Evolutionary conservation across 2,329 filamentous ascomycete species (phyloP).

Genomic region (Colletotrichum limetticola): DNA sequence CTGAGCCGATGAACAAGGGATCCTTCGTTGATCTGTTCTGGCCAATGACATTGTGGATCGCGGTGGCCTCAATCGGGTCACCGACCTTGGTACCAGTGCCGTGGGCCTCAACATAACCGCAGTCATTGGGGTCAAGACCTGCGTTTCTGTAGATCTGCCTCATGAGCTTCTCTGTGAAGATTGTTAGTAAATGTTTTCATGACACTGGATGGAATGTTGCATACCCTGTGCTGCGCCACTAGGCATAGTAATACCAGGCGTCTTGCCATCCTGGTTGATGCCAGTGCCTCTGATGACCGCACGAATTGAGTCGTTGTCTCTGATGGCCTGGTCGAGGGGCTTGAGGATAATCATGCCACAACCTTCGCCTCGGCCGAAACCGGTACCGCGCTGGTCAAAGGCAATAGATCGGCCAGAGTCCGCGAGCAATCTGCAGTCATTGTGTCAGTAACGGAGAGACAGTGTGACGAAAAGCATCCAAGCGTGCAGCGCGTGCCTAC

Average conservation of each 20-base stretch:
- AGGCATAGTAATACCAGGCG: conserved; percentile 67
- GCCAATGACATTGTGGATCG: conserved; percentile 57
- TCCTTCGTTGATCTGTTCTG: conserved; percentile 34
- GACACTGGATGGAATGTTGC: not conserved
- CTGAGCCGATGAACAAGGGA: conserved; percentile 58
- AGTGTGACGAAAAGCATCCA: not conserved
- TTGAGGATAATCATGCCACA: conserved; percentile 67
- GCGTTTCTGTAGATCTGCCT: conserved; percentile 47
- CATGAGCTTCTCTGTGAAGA: conserved; percentile 50
- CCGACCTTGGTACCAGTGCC: conserved; percentile 67
- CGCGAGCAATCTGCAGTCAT: conserved; percentile 55
- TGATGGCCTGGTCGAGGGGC: conserved; percentile 63
- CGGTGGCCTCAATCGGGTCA: conserved; percentile 65
- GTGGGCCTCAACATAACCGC: conserved; percentile 60
- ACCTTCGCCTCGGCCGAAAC: conserved; percentile 72
- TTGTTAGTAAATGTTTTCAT: conserved; percentile 34
- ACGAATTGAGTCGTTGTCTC: conserved; percentile 64
- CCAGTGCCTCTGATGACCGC: conserved; percentile 62
- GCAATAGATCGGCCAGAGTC: conserved; percentile 63
- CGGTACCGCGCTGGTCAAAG: conserved; percentile 42
- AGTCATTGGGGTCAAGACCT: conserved; percentile 40
- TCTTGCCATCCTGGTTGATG: conserved; percentile 67
- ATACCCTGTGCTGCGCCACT: conserved; percentile 57
- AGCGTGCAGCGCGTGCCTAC: conserved; percentile 39
- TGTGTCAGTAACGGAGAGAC: not conserved